Conservation (phyloP, 1,284 basidiomycete genomes). For the Meripilus lineatus region DNA sequence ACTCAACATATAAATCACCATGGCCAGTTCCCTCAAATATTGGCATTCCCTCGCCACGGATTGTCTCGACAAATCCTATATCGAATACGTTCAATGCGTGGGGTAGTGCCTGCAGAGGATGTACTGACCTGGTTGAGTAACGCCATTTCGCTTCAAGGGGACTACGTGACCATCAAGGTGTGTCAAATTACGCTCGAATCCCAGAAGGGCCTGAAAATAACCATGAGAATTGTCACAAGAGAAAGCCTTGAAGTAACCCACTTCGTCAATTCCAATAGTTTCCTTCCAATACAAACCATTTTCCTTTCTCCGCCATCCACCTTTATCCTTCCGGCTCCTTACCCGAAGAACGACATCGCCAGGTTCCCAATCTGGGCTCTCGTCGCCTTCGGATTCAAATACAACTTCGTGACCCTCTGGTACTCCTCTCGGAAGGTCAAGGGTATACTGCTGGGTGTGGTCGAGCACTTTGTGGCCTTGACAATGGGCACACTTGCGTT, state of each 20-base stretch:
- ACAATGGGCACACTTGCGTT: constrained; percentile 76
- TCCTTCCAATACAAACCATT: constrained; percentile 86
- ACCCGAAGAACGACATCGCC: constrained; percentile 88
- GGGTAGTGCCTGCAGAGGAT: background rate
- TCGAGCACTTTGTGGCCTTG: constrained; percentile 79
- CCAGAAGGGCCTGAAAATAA: constrained; percentile 61
- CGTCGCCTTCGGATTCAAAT: constrained; percentile 91
- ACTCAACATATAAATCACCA: constrained; percentile 89
- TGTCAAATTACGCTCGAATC: constrained; percentile 81
- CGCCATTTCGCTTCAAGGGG: constrained; percentile 62
- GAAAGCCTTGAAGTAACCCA: constrained; percentile 26
- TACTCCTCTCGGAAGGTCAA: constrained; percentile 83
- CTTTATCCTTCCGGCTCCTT: constrained; percentile 67
- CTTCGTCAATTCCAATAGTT: constrained; percentile 86
- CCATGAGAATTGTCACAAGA: background rate
- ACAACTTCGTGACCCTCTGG: constrained; percentile 90
- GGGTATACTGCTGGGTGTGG: constrained; percentile 75
- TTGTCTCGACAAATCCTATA: constrained; percentile 76
- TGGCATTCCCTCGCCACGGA: constrained; percentile 90
- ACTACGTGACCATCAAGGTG: constrained; percentile 89
- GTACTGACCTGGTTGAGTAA: constrained; percentile 81
- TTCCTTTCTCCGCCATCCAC: constrained; percentile 85
- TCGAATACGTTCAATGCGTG: background rate
- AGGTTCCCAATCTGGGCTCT: constrained; percentile 88
- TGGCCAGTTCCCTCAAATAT: constrained; percentile 50